Evolutionary conservation across 345 rosid genomes (phyloP), one percentile per base, ranked within the genome.

Genomic region (Psidium friedrichsthalianum): DNA sequence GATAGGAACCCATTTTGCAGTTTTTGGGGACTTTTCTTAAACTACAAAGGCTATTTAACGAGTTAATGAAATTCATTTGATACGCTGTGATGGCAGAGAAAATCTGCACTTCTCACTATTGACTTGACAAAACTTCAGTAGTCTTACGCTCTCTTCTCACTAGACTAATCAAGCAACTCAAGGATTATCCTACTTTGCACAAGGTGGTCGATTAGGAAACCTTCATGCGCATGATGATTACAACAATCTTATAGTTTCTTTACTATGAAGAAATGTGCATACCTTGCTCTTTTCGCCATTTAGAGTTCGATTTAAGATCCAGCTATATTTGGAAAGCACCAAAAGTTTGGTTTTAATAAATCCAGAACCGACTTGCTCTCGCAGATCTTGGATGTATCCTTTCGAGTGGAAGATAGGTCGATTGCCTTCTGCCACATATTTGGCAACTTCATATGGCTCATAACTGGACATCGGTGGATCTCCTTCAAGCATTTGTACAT

Each of bases 371-470:
- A 89, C 98, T 90, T 92, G 96, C 99, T 96, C 98, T 94, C 92
- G 91, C 84, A 97, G 86, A 51, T 96, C 98, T 6, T 93, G 91
- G 87, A 87, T 87, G 86, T 89, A 95, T 88, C 95, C 97, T 92
- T 96, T 97, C 36, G 97, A 86, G 61, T 92, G 98, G 88, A 93
- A 96, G 57, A 74, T 82, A 82, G 99, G 99, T 83, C 98, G 93
- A 83, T 94, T 96, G 82, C 98, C 99, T 32, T 96, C 98, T 51
- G 98, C 94, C 88, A 94, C 98, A 84, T 91, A 89, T 90, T 96
- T 97, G 57, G 99, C 98, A 86, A 98, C 98, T 91, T 97, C 99
- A 85, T 96, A 96, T 57, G 99, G 98, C 90, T 97, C 98, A 78
- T 91, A 92, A 89, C 89, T 91, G 4, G 95, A 92, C 83, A 95